Base-by-base conservation (phyloP, 108 stramenopile species). In the Tribonema minus region DNA sequence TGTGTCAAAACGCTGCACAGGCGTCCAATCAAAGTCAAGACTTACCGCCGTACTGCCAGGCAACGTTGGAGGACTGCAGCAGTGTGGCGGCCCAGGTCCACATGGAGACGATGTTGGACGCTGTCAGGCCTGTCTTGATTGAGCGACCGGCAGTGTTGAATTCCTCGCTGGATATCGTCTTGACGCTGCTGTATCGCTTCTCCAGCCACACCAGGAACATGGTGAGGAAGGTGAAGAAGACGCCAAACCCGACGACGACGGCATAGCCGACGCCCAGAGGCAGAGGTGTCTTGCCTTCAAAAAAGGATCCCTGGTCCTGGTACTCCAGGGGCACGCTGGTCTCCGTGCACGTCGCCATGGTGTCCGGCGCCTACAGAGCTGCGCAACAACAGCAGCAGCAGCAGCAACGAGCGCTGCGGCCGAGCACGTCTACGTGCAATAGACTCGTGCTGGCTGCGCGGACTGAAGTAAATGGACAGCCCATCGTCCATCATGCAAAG, bases 81-180 rank as follows among this genome's bases (percentile, higher is more conserved):
- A 95, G 91, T 28, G 94, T 93, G 26, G 94, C 92, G 12, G 92
- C 94, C 94, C 94, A 95, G 63, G 94, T 95, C 94, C 94, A 95
- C 76, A 92, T 90, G 64, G 88, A 89, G 28, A 92, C 91, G 78
- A 95, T 91, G 60, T 92, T 92, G 64, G 90, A 86, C 5, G 94
- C 94, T 37, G 91, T 93, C 31, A 95, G 88, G 29, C 94, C 94
- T 9, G 92, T 93, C 85, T 92, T 93, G 72, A 95, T 90, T 72
- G 86, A 87, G 64, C 94, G 92, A 46, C 94, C 94, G 40, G 92
- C 94, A 32, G 94, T 95, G 92, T 70, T 67, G 34, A 70, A 83
- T 61, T 82, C 67, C 28, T 61, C 54, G 23, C 41, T 58, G 29
- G 74, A 34, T 2, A 33, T 23, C 33, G 46, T 20, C 20, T 80